Percentiles rank a stretch among this genome's conserved stretches.
phyloP scores from a whole-genome alignment of 305 asterid species.

The Rubia balearica region DNA sequence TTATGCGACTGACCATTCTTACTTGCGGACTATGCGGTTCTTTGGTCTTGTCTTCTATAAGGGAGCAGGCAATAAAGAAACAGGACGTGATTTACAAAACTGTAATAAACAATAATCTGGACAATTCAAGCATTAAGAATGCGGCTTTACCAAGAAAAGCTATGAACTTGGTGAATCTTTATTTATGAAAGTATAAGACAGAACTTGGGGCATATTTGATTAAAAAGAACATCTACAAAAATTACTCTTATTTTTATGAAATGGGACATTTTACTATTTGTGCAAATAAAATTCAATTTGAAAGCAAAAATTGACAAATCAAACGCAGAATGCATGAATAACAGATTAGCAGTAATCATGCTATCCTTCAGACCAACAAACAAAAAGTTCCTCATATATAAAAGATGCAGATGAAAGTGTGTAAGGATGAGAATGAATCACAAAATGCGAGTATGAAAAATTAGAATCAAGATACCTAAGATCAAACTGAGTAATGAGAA shows the following conservation, averaged over 20 bases:
- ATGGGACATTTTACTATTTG: neutral
- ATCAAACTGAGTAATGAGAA: neutral
- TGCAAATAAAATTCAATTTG: no score
- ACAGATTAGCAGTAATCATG: neutral
- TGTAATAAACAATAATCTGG: slow-evolving; percentile 1
- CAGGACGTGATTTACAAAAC: slow-evolving; percentile 9
- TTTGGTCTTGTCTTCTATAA: slow-evolving; percentile 76
- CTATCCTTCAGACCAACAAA: neutral
- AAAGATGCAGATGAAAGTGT: neutral
- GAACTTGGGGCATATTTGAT: neutral
- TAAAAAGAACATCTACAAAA: neutral
- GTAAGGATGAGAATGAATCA: neutral
- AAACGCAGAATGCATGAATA: neutral
- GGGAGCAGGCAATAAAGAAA: slow-evolving; percentile 13
- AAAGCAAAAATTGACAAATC: neutral
- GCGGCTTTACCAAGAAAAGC: neutral
- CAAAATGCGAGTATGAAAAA: neutral
- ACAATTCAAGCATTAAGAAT: neutral
- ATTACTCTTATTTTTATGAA: neutral
- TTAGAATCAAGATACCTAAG: neutral
- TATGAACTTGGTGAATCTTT: neutral
- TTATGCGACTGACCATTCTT: slow-evolving; percentile 7
- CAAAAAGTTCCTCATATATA: neutral
- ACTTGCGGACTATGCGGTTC: slow-evolving; percentile 74
- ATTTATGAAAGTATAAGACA: neutral